These are phyloP conservation scores for Viola odorata DNA, from an alignment of 345 rosid species.

Conservation along the genomic window DNA sequence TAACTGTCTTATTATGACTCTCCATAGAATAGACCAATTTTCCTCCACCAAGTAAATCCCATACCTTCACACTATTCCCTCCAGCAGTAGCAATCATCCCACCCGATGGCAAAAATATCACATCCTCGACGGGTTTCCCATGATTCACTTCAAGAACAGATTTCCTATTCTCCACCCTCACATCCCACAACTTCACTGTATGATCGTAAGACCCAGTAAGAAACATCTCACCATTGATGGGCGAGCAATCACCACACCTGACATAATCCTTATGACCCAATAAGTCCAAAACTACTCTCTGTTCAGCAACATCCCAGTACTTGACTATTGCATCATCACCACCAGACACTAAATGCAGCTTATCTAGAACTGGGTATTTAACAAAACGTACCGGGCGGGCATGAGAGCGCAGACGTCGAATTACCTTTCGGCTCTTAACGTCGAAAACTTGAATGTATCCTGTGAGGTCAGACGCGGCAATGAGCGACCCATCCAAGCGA, in stretches of 20 bases:
- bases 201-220: conserved; percentile 93
- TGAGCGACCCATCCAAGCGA: conserved; percentile 78
- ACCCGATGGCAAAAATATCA: conserved; percentile 80
- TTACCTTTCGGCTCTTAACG: conserved; percentile 58
- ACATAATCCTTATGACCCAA: conserved; percentile 87
- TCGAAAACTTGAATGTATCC: conserved; percentile 74
- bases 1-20: conserved; percentile 91
- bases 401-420: conserved; percentile 83
- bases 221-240: conserved; percentile 54
- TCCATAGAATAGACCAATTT: conserved; percentile 76
- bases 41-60: conserved; percentile 92
- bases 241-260: conserved; percentile 84
- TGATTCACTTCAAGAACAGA: conserved; percentile 67
- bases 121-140: conserved; percentile 84
- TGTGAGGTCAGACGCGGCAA: conserved; percentile 82
- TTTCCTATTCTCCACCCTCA: conserved; percentile 47
- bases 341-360: conserved; percentile 83
- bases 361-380: conserved; percentile 65
- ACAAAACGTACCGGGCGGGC: conserved; percentile 71
- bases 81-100: conserved; percentile 82
- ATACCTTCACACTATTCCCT: conserved; percentile 70
- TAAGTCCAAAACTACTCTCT: conserved; percentile 49
- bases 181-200: conserved; percentile 86
- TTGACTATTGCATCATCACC: conserved; percentile 89
- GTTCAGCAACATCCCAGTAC: conserved; percentile 89